A percentile compares a stretch with the other conserved stretches of the same genome.
phyloP scores from a whole-genome alignment of 1,284 basidiomycete species.

The Thecaphora frezii region DNA sequence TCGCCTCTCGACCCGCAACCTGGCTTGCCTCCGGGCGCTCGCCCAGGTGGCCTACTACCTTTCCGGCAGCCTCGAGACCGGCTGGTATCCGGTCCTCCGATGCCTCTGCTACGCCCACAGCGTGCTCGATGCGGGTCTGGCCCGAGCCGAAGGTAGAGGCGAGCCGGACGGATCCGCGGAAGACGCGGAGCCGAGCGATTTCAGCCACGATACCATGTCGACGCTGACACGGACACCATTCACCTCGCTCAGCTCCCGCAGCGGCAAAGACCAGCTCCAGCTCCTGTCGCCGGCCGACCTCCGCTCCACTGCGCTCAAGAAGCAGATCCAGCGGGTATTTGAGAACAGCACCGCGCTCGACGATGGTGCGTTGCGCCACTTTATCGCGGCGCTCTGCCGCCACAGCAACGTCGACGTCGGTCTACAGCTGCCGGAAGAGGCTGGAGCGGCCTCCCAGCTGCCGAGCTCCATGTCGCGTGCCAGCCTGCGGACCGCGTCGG shows the following conservation, averaged over 20 bases:
- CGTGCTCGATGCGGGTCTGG: constrained; percentile 11
- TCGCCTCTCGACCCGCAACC: constrained; percentile 80
- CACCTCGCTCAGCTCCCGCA: constrained; percentile 22
- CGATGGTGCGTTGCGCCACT: constrained; percentile 77
- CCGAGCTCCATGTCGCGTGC: constrained; percentile 10
- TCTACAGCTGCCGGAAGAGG: constrained; percentile 23
- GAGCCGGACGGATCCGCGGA: constrained; percentile 4
- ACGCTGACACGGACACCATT: constrained; percentile 27
- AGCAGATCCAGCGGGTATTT: constrained; percentile 42
- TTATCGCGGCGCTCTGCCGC: constrained; percentile 78
- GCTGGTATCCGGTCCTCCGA: constrained; percentile 89
- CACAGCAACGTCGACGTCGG: constrained; percentile 66
- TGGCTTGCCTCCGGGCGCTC: constrained; percentile 83
- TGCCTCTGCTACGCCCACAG: constrained; percentile 39
- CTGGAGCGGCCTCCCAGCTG: constrained; percentile 53
- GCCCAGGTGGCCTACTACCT: constrained; percentile 78
- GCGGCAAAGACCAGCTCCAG: constrained; percentile 28
- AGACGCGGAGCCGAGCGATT: neutral
- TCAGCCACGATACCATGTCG: constrained; percentile 18
- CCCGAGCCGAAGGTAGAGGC: constrained; percentile 1
- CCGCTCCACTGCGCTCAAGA: constrained; percentile 16
- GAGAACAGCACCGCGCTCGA: constrained; percentile 69
- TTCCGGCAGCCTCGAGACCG: constrained; percentile 77
- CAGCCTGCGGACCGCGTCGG: constrained; percentile 9
- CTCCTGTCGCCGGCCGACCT: constrained; percentile 23